Evolutionary conservation across 129 eudicot species (phyloP).

Genomic region (Centrapalus pauciflorus): DNA sequence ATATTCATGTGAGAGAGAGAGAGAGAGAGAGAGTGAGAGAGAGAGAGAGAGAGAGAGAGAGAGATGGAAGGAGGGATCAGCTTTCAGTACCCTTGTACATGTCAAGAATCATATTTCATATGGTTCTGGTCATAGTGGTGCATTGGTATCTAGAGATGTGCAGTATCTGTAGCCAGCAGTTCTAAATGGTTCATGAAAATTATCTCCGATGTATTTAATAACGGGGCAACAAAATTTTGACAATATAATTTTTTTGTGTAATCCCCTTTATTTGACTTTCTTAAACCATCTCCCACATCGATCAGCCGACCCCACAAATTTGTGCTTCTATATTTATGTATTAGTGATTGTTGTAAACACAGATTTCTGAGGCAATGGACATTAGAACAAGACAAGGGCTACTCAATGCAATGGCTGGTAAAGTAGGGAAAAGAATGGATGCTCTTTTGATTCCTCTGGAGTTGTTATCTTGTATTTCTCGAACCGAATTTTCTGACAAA

Average conservation of each 20-base stretch:
- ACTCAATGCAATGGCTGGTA: slow-evolving; percentile 86
- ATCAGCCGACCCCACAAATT: background rate
- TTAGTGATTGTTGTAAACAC: slow-evolving; percentile 21
- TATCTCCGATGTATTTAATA: background rate
- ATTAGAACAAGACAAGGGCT: slow-evolving; percentile 92
- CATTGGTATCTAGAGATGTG: no score
- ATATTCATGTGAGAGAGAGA: no score
- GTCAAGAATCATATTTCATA: no score
- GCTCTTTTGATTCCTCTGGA: slow-evolving; percentile 89
- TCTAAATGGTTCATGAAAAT: background rate
- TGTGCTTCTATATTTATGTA: background rate
- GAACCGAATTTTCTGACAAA: slow-evolving; percentile 95
- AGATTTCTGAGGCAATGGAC: slow-evolving; percentile 98
- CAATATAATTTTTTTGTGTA: background rate
- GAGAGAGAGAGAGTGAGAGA: no score
- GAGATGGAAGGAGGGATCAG: no score
- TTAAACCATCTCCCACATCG: background rate
- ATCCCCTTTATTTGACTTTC: background rate
- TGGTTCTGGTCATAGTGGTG: no score
- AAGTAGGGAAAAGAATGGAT: slow-evolving; percentile 95
- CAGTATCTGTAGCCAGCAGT: no score
- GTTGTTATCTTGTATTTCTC: slow-evolving; percentile 80
- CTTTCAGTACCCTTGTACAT: no score
- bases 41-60: no score
- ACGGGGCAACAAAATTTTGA: background rate